These are phyloP conservation scores for Hypoxylon rickii DNA, from an alignment of 495 filamentous ascomycete genomes.

Conservation along the genomic window DNA sequence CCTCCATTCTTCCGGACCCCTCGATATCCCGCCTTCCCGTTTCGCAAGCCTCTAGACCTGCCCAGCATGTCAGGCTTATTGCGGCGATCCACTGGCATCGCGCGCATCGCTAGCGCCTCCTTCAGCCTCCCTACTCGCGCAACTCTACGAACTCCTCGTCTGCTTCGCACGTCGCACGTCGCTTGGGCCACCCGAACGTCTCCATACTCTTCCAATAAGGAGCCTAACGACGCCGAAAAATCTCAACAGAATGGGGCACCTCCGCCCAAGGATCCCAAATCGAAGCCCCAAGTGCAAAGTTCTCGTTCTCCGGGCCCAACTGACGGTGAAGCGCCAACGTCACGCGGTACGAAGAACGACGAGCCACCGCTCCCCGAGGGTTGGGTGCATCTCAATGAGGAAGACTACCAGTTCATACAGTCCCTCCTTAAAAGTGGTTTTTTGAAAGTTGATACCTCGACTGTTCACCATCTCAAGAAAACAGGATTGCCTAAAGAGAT, in stretches of 20 bases:
- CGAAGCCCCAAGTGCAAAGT: conserved; percentile 28
- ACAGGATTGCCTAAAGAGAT: conserved; percentile 39
- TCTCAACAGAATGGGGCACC: conserved; percentile 1
- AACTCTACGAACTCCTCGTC: conserved; percentile 43
- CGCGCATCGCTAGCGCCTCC: conserved; percentile 62
- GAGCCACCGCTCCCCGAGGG: conserved; percentile 35
- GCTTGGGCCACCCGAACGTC: conserved; percentile 52
- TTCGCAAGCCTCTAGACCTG: conserved; percentile 29
- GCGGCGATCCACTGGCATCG: conserved; percentile 67
- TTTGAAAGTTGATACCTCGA: neutral
- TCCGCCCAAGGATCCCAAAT: conserved; percentile 6
- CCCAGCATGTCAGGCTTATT: conserved; percentile 68
- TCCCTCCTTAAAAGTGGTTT: neutral
- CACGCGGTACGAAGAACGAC: neutral
- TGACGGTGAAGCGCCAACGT: conserved; percentile 11
- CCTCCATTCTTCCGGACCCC: conserved; percentile 12
- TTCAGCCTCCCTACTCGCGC: conserved; percentile 51
- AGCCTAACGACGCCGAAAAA: conserved; percentile 20
- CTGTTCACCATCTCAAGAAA: conserved; percentile 19
- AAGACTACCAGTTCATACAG: conserved; percentile 31
- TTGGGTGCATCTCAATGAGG: conserved; percentile 42
- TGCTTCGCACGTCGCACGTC: conserved; percentile 47
- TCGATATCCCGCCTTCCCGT: conserved; percentile 11
- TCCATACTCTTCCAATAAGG: conserved; percentile 63
- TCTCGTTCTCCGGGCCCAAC: conserved; percentile 34